phyloP scores from a whole-genome alignment of 1,139 yeast genomes.

The Kodamaea sp. region DNA sequence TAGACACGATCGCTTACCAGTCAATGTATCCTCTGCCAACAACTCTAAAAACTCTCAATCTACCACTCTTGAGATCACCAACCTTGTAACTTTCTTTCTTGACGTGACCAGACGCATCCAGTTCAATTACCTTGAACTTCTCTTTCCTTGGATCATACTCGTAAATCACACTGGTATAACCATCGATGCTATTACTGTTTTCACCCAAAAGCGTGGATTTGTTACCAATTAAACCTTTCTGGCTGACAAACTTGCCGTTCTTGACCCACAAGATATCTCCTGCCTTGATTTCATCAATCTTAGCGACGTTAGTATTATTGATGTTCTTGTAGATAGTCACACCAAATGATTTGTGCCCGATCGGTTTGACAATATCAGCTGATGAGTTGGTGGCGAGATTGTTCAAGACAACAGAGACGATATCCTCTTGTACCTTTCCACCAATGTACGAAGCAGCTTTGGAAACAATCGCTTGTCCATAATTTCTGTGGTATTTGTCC shows the following conservation, averaged over 20 bases:
- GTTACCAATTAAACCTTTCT: constrained; percentile 52
- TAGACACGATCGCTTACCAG: constrained; percentile 42
- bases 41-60: constrained; percentile 71
- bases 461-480: constrained; percentile 44
- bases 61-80: constrained; percentile 75
- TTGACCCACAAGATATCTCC: constrained; percentile 84
- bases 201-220: constrained; percentile 45
- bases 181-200: constrained; percentile 21
- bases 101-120: constrained; percentile 53
- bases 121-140: constrained; percentile 74
- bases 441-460: constrained; percentile 47
- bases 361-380: constrained; percentile 47
- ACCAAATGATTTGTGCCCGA: constrained; percentile 74
- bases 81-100: constrained; percentile 65
- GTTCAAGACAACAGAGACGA: constrained; percentile 18
- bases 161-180: constrained; percentile 47
- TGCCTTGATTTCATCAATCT: constrained; percentile 65
- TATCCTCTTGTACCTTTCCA: constrained; percentile 24
- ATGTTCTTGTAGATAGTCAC: constrained; percentile 65
- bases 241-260: constrained; percentile 72
- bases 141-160: constrained; percentile 77
- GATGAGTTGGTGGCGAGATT: constrained; percentile 15
- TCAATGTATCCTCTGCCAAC: constrained; percentile 62
- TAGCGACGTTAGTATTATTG: constrained; percentile 58
- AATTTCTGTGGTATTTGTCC: constrained; percentile 49